Evolutionary conservation across 495 filamentous ascomycete genomes (phyloP), one percentile per base, ranked within the genome.

Genomic region (Daldinia childiae): DNA sequence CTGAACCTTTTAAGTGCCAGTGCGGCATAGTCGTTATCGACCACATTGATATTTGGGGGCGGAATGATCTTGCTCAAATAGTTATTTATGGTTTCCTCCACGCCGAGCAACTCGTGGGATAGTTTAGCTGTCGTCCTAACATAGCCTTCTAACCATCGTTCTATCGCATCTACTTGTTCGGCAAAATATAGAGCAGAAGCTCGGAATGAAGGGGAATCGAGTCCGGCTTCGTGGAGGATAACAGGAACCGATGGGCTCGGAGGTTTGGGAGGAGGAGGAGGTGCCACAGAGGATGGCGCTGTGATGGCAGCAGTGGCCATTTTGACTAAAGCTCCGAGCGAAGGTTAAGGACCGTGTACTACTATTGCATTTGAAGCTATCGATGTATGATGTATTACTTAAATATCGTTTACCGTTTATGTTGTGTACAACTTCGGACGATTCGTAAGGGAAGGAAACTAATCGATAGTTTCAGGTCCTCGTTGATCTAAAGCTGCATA

Each of bases 11-110:
- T 91, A 79, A 98, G 87, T 8, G 94, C 94, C 58, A 95, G 82
- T 50, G 95, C 82, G 0, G 94, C 97, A 79, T 98, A 98, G 79
- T 98, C 95, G 83, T 97, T 93, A 74, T 98, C 96, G 75, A 98
- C 83, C 21, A 69, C 61, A 17, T 68, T 93, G 54, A 93, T 82
- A 66, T 88, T 85, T 30, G 86, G 76, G n/a, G 93, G 91, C 26
- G 91, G 92, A 8, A 87, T 85, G 39, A 90, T 86, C 62, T 90
- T 90, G 32, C 86, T 79, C 9, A 98, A 83, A 76, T 97, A 97
- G 51, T 80, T 84, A 75, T 89, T 90, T 64, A 98, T 87, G 6
- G 82, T 80, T 55, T 86, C 84, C 72, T 95, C 93, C 72, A 95
- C 83, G 24, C 86, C 83, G 17, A 85, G 83, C 52, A 94, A 78